Conservation (phyloP, 2,329 filamentous ascomycete genomes). For the Fusarium nelsonii region DNA sequence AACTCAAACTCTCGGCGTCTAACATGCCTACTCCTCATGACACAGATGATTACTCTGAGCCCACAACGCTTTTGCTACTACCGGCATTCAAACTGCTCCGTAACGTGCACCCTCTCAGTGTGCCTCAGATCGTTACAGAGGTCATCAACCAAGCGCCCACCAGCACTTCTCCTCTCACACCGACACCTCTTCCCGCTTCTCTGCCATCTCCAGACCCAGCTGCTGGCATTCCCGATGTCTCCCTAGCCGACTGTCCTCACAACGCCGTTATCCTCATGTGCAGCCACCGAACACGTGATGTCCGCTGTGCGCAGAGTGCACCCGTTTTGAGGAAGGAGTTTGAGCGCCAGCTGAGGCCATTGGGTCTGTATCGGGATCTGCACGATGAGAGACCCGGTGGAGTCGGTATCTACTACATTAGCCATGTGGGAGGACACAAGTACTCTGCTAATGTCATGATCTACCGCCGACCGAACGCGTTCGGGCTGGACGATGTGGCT, state of each 20-base stretch:
- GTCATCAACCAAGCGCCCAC: conserved; percentile 81
- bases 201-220: conserved; percentile 50
- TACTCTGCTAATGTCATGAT: conserved; percentile 95
- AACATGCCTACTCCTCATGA: conserved; percentile 86
- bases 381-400: conserved; percentile 91
- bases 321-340: conserved; percentile 90
- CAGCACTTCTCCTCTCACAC: conserved; percentile 72
- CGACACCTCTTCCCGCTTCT: conserved; percentile 55
- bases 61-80: conserved; percentile 85
- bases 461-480: conserved; percentile 76
- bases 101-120: conserved; percentile 81
- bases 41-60: conserved; percentile 71
- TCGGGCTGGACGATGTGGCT: conserved; percentile 62
- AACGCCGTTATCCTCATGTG: conserved; percentile 90
- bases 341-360: conserved; percentile 85
- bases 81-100: conserved; percentile 87
- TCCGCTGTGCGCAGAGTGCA: conserved; percentile 92
- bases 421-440: conserved; percentile 96
- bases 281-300: conserved; percentile 93
- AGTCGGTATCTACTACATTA: conserved; percentile 96
- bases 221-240: conserved; percentile 50
- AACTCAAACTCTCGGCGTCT: conserved; percentile 89
- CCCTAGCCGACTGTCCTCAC: conserved; percentile 75
- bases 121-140: conserved; percentile 76
- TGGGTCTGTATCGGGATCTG: conserved; percentile 87